Evolutionary conservation across 1,284 basidiomycete species (phyloP), one percentile per base, ranked within the genome.

Genomic region (Mrakiaceae sp.): DNA sequence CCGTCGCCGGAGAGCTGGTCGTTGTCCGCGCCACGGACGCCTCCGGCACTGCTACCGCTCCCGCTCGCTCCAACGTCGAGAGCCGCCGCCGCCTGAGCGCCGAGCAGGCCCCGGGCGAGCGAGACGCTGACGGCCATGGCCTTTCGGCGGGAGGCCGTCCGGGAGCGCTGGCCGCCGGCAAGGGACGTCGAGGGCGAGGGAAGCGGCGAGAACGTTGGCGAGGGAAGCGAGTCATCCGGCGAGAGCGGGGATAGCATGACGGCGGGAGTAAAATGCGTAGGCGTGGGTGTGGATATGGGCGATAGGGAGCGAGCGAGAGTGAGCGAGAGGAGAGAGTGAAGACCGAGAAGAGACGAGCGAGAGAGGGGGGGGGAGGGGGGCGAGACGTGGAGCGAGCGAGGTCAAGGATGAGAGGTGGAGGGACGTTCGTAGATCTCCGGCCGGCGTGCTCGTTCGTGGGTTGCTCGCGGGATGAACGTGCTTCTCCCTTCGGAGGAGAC

Each of bases 161-260:
- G 40, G 27, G 57, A 50, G 12, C 62, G 62, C 8, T 53, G 48
- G 11, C 59, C 51, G 43, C 16, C 46, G 43, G 42, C 49, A 46
- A 2, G 64, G 54, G 47, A 27, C 27, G 27, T 27, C 27, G 39
- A 52, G 43, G 52, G 58, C 10, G 39, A 60, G 16, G 40, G 47
- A 27, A 39, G 57, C 8, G 50, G 54, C 44, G 64, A 46, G 52
- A 53, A 52, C 16, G 64, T 40, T 2, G 64, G 58, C 4, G 63
- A 64, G 4, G 58, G 56, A 0, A 64, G 40, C 7, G 57, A 39
- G 3, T 47, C 42, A 11, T 51, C 49, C 11, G 64, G 58, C 7
- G 61, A 62, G 27, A 54, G 16, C 5, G 61, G 61, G 39, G 61
- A 62, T n/a, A 58, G 62, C 55, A 57, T 63, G 40, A 14, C 44